A percentile compares a stretch with the other conserved stretches of the same genome.
phyloP scores from a whole-genome alignment of 1,284 basidiomycete species.

The Trametes pubescens region DNA sequence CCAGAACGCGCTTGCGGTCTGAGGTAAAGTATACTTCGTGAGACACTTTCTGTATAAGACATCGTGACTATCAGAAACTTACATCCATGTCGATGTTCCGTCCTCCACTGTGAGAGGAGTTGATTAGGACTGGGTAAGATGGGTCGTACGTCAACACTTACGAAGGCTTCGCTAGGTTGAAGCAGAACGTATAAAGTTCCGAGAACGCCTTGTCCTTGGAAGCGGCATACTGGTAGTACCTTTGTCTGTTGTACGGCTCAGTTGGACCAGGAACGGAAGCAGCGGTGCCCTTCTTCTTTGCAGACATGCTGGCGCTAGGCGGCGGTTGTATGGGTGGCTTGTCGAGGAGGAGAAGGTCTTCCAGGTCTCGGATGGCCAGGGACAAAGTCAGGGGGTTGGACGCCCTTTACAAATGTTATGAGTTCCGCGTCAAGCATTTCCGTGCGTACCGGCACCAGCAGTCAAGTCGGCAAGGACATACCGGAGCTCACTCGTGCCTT shows the following conservation, averaged over 20 bases:
- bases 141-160: conserved; percentile 31
- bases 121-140: background rate
- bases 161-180: conserved; percentile 73
- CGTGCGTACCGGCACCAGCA: background rate
- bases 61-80: background rate
- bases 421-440: background rate
- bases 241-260: conserved; percentile 62
- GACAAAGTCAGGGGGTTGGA: conserved; percentile 61
- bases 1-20: conserved; percentile 80
- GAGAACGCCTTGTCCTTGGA: conserved; percentile 62
- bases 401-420: conserved; percentile 51
- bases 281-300: conserved; percentile 47
- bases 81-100: conserved; percentile 83
- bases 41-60: background rate
- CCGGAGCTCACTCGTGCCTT: conserved; percentile 64
- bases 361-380: conserved; percentile 63
- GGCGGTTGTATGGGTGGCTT: conserved; percentile 47
- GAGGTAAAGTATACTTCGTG: background rate
- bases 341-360: conserved; percentile 63
- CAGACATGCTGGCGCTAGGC: conserved; percentile 31
- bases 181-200: conserved; percentile 74
- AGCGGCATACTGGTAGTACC: conserved; percentile 58
- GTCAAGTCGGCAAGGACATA: conserved; percentile 44
- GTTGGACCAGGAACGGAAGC: conserved; percentile 5
- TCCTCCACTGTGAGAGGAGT: conserved; percentile 40